phyloP scores from a whole-genome alignment of 1,284 basidiomycete genomes.

The Crocinoboletus sp. region DNA sequence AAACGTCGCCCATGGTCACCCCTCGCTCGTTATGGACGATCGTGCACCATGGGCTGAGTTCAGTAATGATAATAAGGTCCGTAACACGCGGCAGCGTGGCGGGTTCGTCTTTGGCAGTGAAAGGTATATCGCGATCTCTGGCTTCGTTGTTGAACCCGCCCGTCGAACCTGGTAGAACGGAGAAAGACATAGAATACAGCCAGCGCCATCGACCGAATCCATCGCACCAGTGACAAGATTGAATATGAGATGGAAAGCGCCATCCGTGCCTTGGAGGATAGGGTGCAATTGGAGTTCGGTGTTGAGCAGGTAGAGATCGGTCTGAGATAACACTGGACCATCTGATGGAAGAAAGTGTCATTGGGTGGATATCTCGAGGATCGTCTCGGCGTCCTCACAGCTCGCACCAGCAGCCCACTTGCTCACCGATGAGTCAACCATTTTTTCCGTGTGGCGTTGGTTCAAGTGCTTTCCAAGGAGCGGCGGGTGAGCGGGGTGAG shows the following conservation, averaged over 20 bases:
- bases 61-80: slow-evolving; percentile 69
- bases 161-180: slow-evolving; percentile 42
- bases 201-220: not conserved
- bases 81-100: slow-evolving; percentile 75
- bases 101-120: slow-evolving; percentile 66
- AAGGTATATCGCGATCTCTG: slow-evolving; percentile 56
- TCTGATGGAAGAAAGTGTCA: slow-evolving; percentile 38
- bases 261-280: slow-evolving; percentile 50
- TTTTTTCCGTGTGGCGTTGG: slow-evolving; percentile 7
- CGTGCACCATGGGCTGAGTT: slow-evolving; percentile 74
- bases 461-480: not conserved
- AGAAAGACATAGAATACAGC: not conserved
- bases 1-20: slow-evolving; percentile 70
- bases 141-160: slow-evolving; percentile 56
- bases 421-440: slow-evolving; percentile 26
- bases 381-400: slow-evolving; percentile 20
- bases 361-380: not conserved
- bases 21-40: slow-evolving; percentile 66
- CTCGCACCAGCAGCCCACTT: slow-evolving; percentile 32
- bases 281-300: slow-evolving; percentile 66
- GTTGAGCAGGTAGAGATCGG: slow-evolving; percentile 69
- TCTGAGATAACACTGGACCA: slow-evolving; percentile 70
- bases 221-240: slow-evolving; percentile 57
- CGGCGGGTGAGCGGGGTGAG: not conserved
- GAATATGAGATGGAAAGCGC: slow-evolving; percentile 62